A percentile compares a stretch with the other conserved stretches of the same genome.
phyloP scores from a whole-genome alignment of 805 yeast species.

The Nakazawaea ernobii region DNA sequence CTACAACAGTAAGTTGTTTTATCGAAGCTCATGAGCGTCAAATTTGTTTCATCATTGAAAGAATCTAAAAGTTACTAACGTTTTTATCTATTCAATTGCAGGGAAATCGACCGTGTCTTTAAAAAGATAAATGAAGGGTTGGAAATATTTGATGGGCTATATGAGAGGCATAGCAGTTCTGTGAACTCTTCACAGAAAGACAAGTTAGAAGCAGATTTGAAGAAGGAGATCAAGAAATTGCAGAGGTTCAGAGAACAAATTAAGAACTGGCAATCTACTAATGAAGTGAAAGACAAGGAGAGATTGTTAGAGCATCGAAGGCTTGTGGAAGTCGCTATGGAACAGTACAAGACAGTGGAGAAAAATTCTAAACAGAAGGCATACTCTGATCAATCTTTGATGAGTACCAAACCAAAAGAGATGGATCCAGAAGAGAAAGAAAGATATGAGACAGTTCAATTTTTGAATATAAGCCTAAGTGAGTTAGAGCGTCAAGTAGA shows the following conservation, averaged over 20 bases:
- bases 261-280: constrained; percentile 89
- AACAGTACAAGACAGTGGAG: constrained; percentile 90
- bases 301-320: constrained; percentile 70
- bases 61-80: background rate
- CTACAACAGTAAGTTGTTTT: constrained; percentile 38
- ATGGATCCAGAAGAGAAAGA: constrained; percentile 79
- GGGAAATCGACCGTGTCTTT: constrained; percentile 87
- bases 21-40: background rate
- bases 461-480: constrained; percentile 66
- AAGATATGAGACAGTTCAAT: constrained; percentile 65
- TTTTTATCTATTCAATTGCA: constrained; percentile 10
- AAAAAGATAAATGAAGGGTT: constrained; percentile 92
- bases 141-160: constrained; percentile 74
- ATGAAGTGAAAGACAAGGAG: constrained; percentile 86
- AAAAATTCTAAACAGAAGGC: constrained; percentile 91
- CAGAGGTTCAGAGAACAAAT: constrained; percentile 94
- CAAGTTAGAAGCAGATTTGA: constrained; percentile 85
- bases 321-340: constrained; percentile 79
- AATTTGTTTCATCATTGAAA: no score
- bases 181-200: constrained; percentile 88
- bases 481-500: constrained; percentile 81
- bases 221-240: constrained; percentile 90
- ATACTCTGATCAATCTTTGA: constrained; percentile 87
- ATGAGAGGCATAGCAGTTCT: constrained; percentile 77
- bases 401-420: constrained; percentile 38